Evolutionary conservation across 495 filamentous ascomycete genomes (phyloP).

Genomic region (Lentithecium fluviatile): DNA sequence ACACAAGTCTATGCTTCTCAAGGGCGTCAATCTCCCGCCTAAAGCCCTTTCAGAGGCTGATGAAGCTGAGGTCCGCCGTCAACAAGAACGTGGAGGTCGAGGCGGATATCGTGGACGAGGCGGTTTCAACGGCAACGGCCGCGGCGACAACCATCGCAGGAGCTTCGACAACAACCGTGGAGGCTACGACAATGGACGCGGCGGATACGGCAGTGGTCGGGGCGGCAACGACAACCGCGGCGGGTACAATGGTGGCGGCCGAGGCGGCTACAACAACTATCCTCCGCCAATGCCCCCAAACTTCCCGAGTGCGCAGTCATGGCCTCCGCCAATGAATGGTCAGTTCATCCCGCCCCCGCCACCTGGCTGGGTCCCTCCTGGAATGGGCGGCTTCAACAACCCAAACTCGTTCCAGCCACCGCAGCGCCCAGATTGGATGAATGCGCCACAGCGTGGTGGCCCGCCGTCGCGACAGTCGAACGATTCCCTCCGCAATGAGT

Average conservation of each 20-base stretch:
- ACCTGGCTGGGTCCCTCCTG: constrained; percentile 11
- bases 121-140: constrained; percentile 3
- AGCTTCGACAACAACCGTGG: constrained; percentile 9
- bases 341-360: neutral
- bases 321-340: neutral
- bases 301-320: neutral
- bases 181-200: constrained; percentile 4
- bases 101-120: constrained; percentile 44
- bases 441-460: neutral
- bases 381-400: neutral
- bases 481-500: constrained; percentile 2
- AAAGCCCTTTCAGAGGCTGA: constrained; percentile 72
- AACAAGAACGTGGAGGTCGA: constrained; percentile 52
- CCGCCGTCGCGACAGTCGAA: neutral
- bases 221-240: constrained; percentile 6
- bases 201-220: neutral
- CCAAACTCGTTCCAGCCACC: neutral
- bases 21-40: constrained; percentile 69
- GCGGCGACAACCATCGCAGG: constrained; percentile 1
- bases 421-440: constrained; percentile 13
- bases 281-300: neutral
- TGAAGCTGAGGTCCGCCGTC: constrained; percentile 63
- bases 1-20: constrained; percentile 93
- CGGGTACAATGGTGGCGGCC: constrained; percentile 1
- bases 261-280: constrained; percentile 2